Evolutionary conservation across 805 yeast species (phyloP), one percentile per base, ranked within the genome.

Genomic region (Ogataea chonburiensis): DNA sequence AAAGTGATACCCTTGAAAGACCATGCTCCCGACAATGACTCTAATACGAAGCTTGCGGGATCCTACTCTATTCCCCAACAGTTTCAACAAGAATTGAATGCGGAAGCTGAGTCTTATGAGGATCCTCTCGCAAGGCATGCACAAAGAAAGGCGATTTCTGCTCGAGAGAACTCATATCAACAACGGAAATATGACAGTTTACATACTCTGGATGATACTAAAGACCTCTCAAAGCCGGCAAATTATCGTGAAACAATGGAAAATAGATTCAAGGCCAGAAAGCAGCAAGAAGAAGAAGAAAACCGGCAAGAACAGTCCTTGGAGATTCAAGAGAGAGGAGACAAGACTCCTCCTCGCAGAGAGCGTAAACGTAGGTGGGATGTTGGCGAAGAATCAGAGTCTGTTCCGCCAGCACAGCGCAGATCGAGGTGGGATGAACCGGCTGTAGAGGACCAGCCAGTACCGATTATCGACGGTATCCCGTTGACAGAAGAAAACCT

Each of bases 111-210:
- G 22, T 34, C 38, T 12, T 40, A 38, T 28, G 23, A 23, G 13
- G 59, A 53, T 42, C 45, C 42, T 8, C 35, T 55, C 10, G 24
- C 54, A 25, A 47, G 61, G 13, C 50, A 52, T 29, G 47, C 50
- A 27, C 42, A 52, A 13, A 40, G 46, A 5, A 54, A 59, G 34
- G 49, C 62, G 1, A 49, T 60, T 17, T 55, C 47, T 24, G 60
- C 62, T 3, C 60, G 67, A 13, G 78, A 71, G 46, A 60, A 64
- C 28, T 72, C 67, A 5, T 79, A 76, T 50, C 79, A 74, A 31
- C 64, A 57, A 40, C 64, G 67, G 41, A 55, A 48, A 32, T 53
- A 56, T 26, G 49, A 45, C 3, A 17, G 33, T 8, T 25, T 50
- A 15, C 21, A 38, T 19, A 28, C 37, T 22, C 33, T 31, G 17